Evolutionary conservation across 2,329 filamentous ascomycete genomes (phyloP).

Genomic region (Pyrenophora teres): DNA sequence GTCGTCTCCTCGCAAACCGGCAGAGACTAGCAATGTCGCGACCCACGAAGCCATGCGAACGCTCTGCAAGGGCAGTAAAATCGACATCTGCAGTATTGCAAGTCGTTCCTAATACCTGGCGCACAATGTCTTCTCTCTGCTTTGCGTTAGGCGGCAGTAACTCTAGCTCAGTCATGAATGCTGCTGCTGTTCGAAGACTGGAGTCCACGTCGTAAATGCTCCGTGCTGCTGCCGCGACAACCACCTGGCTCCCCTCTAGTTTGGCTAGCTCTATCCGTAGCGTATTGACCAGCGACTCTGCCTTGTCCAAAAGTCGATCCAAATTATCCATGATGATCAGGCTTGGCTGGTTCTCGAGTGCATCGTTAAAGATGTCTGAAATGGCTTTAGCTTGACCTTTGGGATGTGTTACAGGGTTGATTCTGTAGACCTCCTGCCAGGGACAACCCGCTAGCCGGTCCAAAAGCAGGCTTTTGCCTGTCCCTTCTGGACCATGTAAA

Average conservation of each 20-base stretch:
- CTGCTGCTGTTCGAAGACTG: constrained; percentile 66
- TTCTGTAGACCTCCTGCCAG: constrained; percentile 71
- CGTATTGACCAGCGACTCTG: constrained; percentile 31
- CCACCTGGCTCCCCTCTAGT: constrained; percentile 61
- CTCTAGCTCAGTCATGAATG: constrained; percentile 70
- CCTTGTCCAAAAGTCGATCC: constrained; percentile 60
- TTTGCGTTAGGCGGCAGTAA: constrained; percentile 75
- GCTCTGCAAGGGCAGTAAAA: constrained; percentile 64
- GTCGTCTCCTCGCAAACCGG: constrained; percentile 55
- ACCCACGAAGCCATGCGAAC: constrained; percentile 86
- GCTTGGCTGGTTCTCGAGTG: constrained; percentile 70
- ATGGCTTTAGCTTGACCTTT: constrained; percentile 60
- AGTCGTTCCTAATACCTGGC: constrained; percentile 49
- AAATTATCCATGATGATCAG: constrained; percentile 80
- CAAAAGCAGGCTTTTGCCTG: constrained; percentile 80
- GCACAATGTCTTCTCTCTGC: constrained; percentile 75
- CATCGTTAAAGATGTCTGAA: constrained; percentile 70
- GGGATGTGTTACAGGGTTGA: constrained; percentile 56
- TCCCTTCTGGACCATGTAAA: constrained; percentile 80
- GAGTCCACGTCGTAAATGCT: constrained; percentile 74
- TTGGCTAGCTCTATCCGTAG: constrained; percentile 52
- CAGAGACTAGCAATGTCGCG: constrained; percentile 73
- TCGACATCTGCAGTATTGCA: constrained; percentile 57
- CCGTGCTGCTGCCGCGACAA: constrained; percentile 77
- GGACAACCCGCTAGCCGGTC: constrained; percentile 65